Evolutionary conservation across 441 rosid genomes (phyloP), one percentile per base, ranked within the genome.

Genomic region (Eruca vesicaria): DNA sequence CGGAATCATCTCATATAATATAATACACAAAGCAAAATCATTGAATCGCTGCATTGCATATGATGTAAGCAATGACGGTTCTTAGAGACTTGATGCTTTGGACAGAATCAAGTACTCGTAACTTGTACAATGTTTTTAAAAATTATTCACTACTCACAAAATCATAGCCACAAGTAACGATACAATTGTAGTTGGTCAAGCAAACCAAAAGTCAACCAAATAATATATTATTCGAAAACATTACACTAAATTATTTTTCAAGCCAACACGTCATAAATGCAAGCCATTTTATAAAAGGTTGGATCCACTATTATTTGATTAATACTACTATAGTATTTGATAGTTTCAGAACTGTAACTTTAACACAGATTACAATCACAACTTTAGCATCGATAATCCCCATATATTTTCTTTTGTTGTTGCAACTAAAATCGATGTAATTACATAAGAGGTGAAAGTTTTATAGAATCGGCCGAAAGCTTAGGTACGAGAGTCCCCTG

Each of bases 401-500:
- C 21, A 50, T 16, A 45, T 15, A 16, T 50, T 15, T 45, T 2
- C 0, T 50, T 16, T 18, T 18, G 2, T 10, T 50, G 57, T 9
- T 23, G 26, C 26, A 23, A 23, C 26, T 23, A 19, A 33, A 52
- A 72, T 26, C 20, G 76, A 72, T 53, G 45, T 38, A 31, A 11
- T 52, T 63, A 63, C 31, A 38, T 32, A 43, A 69, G 14, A 8
- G 65, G 64, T 31, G 79, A 63, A 20, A 64, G 18, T 41, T 21
- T 3, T 33, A 70, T 4, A 0, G 71, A 64, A 69, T 21, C 26
- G 48, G 82, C 63, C 35, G 79, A 68, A 5, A 79, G 67, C 26
- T 73, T 82, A 35, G 82, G 68, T 14, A 86, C 68, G 77, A 86
- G 71, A 74, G 77, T 84, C 19, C 86, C 84, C 77, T 81, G 93